These are phyloP conservation scores for Trifolium subterraneum DNA, from an alignment of 306 rosid genomes.

Conservation along the genomic window DNA sequence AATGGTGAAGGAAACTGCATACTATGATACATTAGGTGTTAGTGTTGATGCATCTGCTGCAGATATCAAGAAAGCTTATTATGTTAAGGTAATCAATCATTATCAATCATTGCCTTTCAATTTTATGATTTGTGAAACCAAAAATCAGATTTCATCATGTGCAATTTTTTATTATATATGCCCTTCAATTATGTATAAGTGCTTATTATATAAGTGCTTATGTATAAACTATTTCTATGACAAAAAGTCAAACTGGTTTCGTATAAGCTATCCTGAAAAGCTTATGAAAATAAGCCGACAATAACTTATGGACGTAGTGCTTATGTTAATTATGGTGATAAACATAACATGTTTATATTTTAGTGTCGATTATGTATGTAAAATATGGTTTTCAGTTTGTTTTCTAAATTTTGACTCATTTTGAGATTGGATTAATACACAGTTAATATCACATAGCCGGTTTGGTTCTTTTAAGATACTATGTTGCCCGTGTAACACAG, in stretches of 20 bases:
- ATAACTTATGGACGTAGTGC: too few relatives aligned
- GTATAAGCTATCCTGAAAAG: too few relatives aligned
- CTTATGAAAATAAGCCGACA: too few relatives aligned
- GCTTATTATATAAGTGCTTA: too few relatives aligned
- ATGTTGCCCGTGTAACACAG: slow-evolving; percentile 1
- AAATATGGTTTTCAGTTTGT: slow-evolving; percentile 24
- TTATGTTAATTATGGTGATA: too few relatives aligned
- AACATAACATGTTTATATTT: neutral
- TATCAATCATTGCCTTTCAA: slow-evolving; percentile 10
- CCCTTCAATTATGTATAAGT: too few relatives aligned
- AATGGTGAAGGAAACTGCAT: slow-evolving; percentile 85
- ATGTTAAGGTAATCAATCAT: slow-evolving; percentile 64
- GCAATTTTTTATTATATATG: too few relatives aligned
- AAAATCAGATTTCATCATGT: slow-evolving; percentile 22
- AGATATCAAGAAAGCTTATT: slow-evolving; percentile 91
- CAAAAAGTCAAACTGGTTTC: too few relatives aligned
- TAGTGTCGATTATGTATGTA: neutral
- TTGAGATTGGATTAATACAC: neutral
- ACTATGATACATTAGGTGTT: slow-evolving; percentile 82
- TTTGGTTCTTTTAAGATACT: slow-evolving; percentile 4
- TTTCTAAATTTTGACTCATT: neutral
- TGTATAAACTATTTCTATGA: too few relatives aligned
- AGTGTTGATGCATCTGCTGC: slow-evolving; percentile 69
- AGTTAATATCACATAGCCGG: neutral
- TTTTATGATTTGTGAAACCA: neutral